A percentile compares a stretch with the other conserved stretches of the same genome.
Conservation (phyloP, 441 rosid species). For the Manihot esculenta region DNA sequence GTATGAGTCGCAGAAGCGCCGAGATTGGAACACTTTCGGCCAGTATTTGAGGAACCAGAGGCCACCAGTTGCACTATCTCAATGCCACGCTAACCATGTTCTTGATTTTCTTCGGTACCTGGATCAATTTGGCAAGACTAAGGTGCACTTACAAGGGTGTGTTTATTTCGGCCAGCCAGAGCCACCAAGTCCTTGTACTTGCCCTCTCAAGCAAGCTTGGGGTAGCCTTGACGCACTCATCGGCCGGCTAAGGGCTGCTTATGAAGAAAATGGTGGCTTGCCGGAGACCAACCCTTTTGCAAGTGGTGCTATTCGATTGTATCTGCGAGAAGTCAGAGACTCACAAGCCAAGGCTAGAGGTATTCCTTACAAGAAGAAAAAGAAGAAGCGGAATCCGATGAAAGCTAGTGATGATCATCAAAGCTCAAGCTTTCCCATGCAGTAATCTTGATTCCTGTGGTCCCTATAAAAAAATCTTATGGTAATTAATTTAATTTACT, state of each 20-base stretch:
- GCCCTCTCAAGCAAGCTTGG: constrained; percentile 84
- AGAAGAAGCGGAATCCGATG: constrained; percentile 45
- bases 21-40: constrained; percentile 84
- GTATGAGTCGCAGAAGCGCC: constrained; percentile 74
- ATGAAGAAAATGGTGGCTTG: constrained; percentile 74
- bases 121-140: constrained; percentile 81
- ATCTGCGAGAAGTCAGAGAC: constrained; percentile 71
- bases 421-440: constrained; percentile 45
- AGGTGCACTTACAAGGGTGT: constrained; percentile 74
- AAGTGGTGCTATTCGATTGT: constrained; percentile 59
- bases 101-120: constrained; percentile 73
- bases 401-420: constrained; percentile 30
- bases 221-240: constrained; percentile 89
- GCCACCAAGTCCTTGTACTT: constrained; percentile 71
- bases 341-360: constrained; percentile 81
- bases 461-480: constrained; percentile 7
- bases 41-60: constrained; percentile 76
- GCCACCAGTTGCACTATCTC: constrained; percentile 67
- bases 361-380: constrained; percentile 80
- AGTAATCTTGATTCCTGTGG: constrained; percentile 31
- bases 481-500: constrained; percentile 15
- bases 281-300: constrained; percentile 86
- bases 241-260: constrained; percentile 81
- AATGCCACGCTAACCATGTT: constrained; percentile 61
- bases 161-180: constrained; percentile 72